phyloP scores from a whole-genome alignment of 257 asterid genomes.

The Solanum boliviense region DNA sequence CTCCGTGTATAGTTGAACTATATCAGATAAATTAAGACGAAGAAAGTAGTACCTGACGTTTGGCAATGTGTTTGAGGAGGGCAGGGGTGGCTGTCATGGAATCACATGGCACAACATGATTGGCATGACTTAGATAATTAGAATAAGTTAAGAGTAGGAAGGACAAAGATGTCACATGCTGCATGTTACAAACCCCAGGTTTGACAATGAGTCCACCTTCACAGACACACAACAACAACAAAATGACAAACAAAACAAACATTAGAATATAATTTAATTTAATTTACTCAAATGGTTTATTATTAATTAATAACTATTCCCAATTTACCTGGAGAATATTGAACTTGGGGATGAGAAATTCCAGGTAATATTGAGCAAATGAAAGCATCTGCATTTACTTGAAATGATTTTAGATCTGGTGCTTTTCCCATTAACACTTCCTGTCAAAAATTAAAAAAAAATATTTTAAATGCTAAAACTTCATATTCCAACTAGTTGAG shows the following conservation, averaged over 20 bases:
- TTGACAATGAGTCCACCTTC: slow-evolving; percentile 64
- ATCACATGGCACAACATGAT: slow-evolving; percentile 68
- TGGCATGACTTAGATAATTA: slow-evolving; percentile 81
- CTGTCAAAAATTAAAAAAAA: slow-evolving; percentile 13
- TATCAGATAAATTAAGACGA: too few species aligned
- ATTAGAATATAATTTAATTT: background rate
- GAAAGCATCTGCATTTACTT: slow-evolving; percentile 65
- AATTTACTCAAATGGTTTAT: background rate
- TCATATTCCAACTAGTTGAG: background rate
- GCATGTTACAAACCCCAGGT: slow-evolving; percentile 91
- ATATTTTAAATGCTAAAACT: background rate
- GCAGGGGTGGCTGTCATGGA: slow-evolving; percentile 54
- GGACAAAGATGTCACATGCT: slow-evolving; percentile 82
- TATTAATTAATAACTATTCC: background rate
- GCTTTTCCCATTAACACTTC: slow-evolving; percentile 75
- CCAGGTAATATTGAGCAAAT: slow-evolving; percentile 83
- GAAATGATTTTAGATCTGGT: slow-evolving; percentile 49
- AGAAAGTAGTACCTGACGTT: slow-evolving; percentile 43
- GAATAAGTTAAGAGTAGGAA: slow-evolving; percentile 71
- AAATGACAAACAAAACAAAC: background rate
- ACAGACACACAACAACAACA: background rate
- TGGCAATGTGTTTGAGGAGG: slow-evolving; percentile 66
- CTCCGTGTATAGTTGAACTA: rapidly evolving
- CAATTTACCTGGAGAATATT: slow-evolving; percentile 77
- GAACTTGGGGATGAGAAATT: slow-evolving; percentile 57